phyloP scores from a whole-genome alignment of 345 rosid species.

The Brassica incana region DNA sequence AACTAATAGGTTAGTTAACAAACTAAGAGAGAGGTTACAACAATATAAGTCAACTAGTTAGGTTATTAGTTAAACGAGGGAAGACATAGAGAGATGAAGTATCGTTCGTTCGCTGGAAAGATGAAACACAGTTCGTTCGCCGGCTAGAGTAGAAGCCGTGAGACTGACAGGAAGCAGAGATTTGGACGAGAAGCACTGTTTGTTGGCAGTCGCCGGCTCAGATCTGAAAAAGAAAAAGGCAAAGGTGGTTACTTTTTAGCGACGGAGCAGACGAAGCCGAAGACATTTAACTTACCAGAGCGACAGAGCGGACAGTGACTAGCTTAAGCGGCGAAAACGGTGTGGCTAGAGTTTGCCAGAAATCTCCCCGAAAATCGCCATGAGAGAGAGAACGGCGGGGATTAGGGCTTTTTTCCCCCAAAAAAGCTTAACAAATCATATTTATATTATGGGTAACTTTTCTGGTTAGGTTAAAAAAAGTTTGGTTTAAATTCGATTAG shows the following conservation, averaged over 20 bases:
- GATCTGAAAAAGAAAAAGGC: background rate
- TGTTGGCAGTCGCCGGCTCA: background rate
- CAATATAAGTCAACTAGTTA: background rate
- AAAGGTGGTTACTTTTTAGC: background rate
- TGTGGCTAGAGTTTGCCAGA: background rate
- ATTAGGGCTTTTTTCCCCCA: background rate
- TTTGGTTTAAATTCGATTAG: background rate
- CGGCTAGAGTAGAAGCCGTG: background rate
- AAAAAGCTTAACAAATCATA: background rate
- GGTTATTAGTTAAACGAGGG: background rate
- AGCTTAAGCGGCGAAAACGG: background rate
- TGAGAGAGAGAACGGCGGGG: background rate
- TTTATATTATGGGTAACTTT: background rate
- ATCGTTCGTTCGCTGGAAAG: background rate
- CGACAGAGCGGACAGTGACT: background rate
- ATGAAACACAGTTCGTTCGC: too few species aligned
- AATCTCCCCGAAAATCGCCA: background rate
- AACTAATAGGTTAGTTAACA: background rate
- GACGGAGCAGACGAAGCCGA: background rate
- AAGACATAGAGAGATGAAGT: background rate
- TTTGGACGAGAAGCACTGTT: background rate
- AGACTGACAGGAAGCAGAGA: background rate
- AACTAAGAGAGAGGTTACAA: background rate
- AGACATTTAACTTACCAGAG: background rate
- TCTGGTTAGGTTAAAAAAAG: background rate